Evolutionary conservation across 495 filamentous ascomycete genomes (phyloP).

Genomic region (Astrocystis sublimbata): DNA sequence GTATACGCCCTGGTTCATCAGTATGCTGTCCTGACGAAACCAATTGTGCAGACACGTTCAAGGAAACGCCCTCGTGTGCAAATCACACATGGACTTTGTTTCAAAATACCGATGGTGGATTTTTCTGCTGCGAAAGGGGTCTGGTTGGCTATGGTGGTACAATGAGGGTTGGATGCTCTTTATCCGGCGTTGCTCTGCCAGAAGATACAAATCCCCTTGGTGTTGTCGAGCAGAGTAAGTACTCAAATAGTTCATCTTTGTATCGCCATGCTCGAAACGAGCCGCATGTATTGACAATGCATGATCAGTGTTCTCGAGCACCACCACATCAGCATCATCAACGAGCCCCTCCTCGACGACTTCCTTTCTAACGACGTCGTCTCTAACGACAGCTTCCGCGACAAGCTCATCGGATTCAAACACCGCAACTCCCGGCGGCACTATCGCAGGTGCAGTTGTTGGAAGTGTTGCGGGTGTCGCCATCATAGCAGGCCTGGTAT

Average conservation of each 20-base stretch:
- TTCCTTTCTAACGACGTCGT: too few species aligned
- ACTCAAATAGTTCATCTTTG: too few species aligned
- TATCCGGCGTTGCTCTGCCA: constrained; percentile 13
- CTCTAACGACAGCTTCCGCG: too few species aligned
- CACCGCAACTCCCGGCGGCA: neutral
- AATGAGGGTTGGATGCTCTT: constrained; percentile 18
- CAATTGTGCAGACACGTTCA: constrained; percentile 20
- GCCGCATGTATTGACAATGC: neutral
- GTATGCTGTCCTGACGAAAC: constrained; percentile 16
- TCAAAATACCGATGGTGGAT: constrained; percentile 22
- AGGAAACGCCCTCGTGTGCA: constrained; percentile 20
- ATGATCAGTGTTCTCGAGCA: too few species aligned
- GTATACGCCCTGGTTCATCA: constrained; percentile 16
- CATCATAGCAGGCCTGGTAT: constrained; percentile 9
- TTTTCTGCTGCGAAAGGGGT: constrained; percentile 22
- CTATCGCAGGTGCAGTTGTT: constrained; percentile 22
- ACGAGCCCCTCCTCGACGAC: neutral
- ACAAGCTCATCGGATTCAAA: neutral
- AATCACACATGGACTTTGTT: constrained; percentile 25
- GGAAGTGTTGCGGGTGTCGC: constrained; percentile 13
- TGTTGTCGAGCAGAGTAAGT: constrained; percentile 21
- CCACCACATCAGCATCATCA: neutral
- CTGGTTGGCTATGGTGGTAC: constrained; percentile 18
- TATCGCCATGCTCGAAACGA: neutral
- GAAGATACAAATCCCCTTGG: constrained; percentile 20